phyloP scores from a whole-genome alignment of 805 yeast genomes.

The Teunomyces cretensis region DNA sequence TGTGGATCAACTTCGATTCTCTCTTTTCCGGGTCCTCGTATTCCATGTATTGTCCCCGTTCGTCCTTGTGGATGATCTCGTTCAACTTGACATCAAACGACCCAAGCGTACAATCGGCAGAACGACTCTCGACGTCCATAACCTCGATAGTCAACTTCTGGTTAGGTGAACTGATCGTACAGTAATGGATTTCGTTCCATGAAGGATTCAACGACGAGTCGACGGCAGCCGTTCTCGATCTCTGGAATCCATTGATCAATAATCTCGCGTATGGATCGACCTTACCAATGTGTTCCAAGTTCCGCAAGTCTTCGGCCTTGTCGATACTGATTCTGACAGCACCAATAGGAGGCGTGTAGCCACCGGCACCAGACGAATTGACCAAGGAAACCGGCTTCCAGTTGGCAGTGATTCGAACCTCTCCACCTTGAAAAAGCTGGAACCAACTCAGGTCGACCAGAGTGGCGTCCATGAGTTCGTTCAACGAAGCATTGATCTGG shows the following conservation, averaged over 20 bases:
- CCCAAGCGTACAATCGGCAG: slow-evolving; percentile 88
- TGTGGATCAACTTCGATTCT: slow-evolving; percentile 63
- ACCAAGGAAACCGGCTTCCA: slow-evolving; percentile 87
- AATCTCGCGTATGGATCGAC: slow-evolving; percentile 90
- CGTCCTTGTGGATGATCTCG: slow-evolving; percentile 69
- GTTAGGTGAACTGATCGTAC: slow-evolving; percentile 78
- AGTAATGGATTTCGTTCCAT: slow-evolving; percentile 81
- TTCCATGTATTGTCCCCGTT: slow-evolving; percentile 59
- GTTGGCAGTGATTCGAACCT: slow-evolving; percentile 60
- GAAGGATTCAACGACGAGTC: slow-evolving; percentile 73
- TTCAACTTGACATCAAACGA: slow-evolving; percentile 67
- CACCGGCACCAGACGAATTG: slow-evolving; percentile 67
- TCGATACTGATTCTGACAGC: slow-evolving; percentile 72
- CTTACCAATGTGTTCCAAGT: slow-evolving; percentile 85
- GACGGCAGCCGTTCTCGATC: slow-evolving; percentile 71
- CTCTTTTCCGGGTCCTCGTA: slow-evolving; percentile 55
- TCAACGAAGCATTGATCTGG: slow-evolving; percentile 55
- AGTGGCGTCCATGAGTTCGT: slow-evolving; percentile 72
- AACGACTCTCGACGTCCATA: slow-evolving; percentile 81
- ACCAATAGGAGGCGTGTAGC: slow-evolving; percentile 94
- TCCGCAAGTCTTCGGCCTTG: slow-evolving; percentile 72
- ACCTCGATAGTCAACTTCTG: slow-evolving; percentile 84
- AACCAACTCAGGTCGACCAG: slow-evolving; percentile 80
- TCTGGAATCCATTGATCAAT: slow-evolving; percentile 70
- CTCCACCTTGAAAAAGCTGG: slow-evolving; percentile 72